phyloP scores from a whole-genome alignment of 2,329 filamentous ascomycete genomes.

The Colletotrichum lupini region DNA sequence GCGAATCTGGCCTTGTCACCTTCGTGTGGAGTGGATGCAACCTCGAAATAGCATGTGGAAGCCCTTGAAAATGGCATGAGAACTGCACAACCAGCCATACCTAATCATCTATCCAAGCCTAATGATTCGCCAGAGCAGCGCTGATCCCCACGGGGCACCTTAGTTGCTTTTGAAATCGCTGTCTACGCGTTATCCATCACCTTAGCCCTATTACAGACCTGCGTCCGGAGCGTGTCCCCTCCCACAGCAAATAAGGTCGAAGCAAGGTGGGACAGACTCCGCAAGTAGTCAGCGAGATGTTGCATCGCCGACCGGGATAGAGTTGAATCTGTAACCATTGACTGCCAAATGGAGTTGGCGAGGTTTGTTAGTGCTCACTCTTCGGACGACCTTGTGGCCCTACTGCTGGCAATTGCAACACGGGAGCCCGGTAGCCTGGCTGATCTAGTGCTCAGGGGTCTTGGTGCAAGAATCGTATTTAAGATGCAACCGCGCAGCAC shows the following conservation, averaged over 20 bases:
- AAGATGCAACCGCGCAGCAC: not conserved
- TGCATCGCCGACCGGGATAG: not conserved
- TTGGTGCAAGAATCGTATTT: not conserved
- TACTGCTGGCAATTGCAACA: not conserved
- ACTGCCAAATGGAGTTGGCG: not conserved
- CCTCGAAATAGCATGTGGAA: not conserved
- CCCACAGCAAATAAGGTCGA: not conserved
- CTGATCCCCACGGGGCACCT: not conserved
- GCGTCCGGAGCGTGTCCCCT: not conserved
- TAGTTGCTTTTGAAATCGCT: not conserved
- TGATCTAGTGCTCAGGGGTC: not conserved
- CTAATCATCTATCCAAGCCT: not conserved
- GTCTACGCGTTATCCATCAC: not conserved
- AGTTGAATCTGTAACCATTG: not conserved
- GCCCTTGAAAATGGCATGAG: not conserved
- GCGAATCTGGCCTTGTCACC: not conserved
- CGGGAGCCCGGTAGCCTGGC: not conserved
- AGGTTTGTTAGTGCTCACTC: not conserved
- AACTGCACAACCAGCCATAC: not conserved
- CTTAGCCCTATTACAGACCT: not conserved
- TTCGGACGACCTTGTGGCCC: not conserved
- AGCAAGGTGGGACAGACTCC: not conserved
- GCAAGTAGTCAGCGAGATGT: not conserved
- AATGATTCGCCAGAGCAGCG: not conserved
- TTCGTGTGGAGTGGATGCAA: no score